phyloP scores from a whole-genome alignment of 139 green algal genomes.

The Auxenochlorella pyrenoidosa region DNA sequence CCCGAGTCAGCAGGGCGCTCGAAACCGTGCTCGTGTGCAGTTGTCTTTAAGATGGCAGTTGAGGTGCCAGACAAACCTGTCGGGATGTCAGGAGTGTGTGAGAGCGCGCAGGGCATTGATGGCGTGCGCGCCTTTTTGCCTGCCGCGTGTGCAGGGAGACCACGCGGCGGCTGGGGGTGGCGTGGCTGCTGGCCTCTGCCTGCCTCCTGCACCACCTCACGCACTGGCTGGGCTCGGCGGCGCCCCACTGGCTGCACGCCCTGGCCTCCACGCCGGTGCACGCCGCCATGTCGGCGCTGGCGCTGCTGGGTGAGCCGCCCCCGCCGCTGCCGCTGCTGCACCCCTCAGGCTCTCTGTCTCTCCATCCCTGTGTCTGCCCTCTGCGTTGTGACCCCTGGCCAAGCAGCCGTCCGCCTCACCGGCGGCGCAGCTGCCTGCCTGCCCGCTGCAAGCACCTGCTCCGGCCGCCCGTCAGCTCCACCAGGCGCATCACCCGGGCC shows the following conservation, averaged over 20 bases:
- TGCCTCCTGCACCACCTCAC: conserved; percentile 82
- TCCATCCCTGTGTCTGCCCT: too few species aligned
- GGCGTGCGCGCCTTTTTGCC: not conserved
- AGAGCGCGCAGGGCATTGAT: too few species aligned
- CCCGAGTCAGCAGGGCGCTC: not conserved
- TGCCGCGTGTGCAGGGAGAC: conserved; percentile 9
- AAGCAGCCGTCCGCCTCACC: too few species aligned
- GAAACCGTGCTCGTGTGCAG: not conserved
- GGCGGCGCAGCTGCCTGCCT: too few species aligned
- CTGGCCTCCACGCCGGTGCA: conserved; percentile 79
- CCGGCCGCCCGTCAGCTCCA: too few species aligned
- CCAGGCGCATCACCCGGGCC: too few species aligned
- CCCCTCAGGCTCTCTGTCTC: too few species aligned
- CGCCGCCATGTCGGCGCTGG: conserved; percentile 77
- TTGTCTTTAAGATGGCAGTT: too few species aligned
- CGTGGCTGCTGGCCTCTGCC: conserved; percentile 79
- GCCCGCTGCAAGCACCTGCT: too few species aligned
- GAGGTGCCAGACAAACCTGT: not conserved
- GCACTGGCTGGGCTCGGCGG: conserved; percentile 61
- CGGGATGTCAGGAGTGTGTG: too few species aligned
- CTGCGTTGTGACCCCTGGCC: too few species aligned
- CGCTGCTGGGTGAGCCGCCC: conserved; percentile 73
- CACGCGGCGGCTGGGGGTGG: conserved; percentile 71
- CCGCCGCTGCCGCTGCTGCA: not conserved
- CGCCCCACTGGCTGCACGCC: conserved; percentile 66